Base-by-base conservation (phyloP, 495 filamentous ascomycete genomes). In the Tuber indicum region DNA sequence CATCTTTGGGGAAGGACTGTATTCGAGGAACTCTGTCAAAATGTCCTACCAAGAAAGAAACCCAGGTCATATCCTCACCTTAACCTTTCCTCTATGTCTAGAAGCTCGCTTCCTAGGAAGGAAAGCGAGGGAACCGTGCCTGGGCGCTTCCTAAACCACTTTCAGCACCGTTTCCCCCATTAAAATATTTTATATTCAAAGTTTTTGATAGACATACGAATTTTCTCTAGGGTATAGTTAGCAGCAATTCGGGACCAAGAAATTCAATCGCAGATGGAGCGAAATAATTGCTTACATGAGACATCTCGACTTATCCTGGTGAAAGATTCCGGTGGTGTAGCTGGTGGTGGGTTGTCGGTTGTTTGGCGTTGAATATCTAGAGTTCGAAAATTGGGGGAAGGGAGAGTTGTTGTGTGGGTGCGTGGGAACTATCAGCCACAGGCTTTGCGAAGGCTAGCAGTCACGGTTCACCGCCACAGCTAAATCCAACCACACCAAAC, bases 41-140 rank as follows among this genome's bases (percentile, higher is more conserved):
- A 72, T 71, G 52, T 45, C 62, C 23, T 4, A 39, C 26, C 21
- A 32, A 39, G 26, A 62, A 79, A 86, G 84, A 79, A 84, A 84
- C 84, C 62, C 52, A 73, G 71, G 84, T 58, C 84, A 77, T 58
- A 89, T 88, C 90, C 87, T 93, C 93, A 91, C 93, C 93, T 98
- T 98, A 85, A 98, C 96, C 91, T 97, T 97, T 86, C 96, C 96
- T 82, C 96, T 89, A 87, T 99, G 95, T 84, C 96, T 90, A 86
- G 94, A 89, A 81, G 96, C 94, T 84, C 96, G 91, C 94, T 99
- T 99, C 85, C 96, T 89, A 75, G 96, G 96, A 84, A 99, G 87
- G 89, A 92, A 99, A 79, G 96, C 96, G 87, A 99, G 89, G 82
- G 94, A 98, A 88, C 94, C 96, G 89, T 99, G 96, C 84, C 96